Percentiles rank a stretch among this genome's conserved stretches.
phyloP scores from a whole-genome alignment of 1,284 basidiomycete genomes.

The Heterobasidion parviporum region DNA sequence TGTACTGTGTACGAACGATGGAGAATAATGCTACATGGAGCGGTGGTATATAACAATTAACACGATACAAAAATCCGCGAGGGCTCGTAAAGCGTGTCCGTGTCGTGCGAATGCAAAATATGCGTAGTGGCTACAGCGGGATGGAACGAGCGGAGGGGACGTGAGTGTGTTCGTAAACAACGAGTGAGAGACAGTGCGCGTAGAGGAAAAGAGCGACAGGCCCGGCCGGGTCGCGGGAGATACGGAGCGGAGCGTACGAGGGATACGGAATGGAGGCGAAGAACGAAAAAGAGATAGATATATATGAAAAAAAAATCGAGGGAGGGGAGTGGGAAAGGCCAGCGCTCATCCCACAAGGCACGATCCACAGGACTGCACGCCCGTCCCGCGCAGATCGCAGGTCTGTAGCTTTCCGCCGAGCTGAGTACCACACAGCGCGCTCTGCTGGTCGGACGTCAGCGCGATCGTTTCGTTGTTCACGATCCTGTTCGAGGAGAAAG shows the following conservation, averaged over 20 bases:
- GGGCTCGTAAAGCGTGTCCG: background rate
- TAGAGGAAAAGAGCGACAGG: background rate
- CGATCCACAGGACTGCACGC: conserved; percentile 10
- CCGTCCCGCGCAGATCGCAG: conserved; percentile 24
- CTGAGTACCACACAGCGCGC: conserved; percentile 20
- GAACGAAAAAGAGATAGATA: background rate
- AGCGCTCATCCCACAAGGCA: conserved; percentile 10
- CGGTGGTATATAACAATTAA: no score
- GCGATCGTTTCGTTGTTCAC: conserved; percentile 25
- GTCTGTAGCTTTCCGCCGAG: conserved; percentile 15
- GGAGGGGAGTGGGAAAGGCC: background rate
- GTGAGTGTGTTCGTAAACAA: background rate
- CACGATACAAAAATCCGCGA: no score
- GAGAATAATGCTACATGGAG: no score
- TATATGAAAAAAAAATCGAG: background rate
- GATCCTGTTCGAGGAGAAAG: conserved; percentile 15
- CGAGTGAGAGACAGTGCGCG: no score
- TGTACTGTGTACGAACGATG: no score
- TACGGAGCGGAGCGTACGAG: background rate
- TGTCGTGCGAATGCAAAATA: background rate
- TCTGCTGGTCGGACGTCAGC: conserved; percentile 20
- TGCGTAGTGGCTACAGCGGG: background rate
- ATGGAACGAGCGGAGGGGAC: background rate
- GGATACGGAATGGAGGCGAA: background rate
- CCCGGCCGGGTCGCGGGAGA: background rate